Evolutionary conservation across 768 basidiomycete genomes (phyloP), one percentile per base, ranked within the genome.

Genomic region (Trametes meyenii): DNA sequence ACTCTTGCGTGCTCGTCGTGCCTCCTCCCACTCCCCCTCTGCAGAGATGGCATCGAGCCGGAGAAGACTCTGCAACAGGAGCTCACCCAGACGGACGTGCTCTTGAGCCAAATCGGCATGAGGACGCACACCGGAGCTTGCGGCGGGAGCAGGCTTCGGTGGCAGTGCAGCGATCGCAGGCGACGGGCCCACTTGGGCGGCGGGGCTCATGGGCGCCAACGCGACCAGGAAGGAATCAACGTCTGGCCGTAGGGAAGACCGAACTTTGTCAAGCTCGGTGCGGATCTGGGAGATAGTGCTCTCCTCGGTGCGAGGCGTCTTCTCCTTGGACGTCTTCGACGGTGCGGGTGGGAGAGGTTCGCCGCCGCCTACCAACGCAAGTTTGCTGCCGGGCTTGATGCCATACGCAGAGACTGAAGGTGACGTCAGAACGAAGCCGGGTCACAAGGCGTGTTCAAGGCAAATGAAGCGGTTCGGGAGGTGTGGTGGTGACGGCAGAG

Each of bases 51-150:
- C 90, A 68, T 98, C 96, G 36, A 98, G 78, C 51, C 91, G 85
- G 19, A 98, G 81, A 26, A 98, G 79, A n/a, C 86, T 82, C 71
- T 97, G 95, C 24, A 97, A 80, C 24, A 98, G 81, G 58, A 92
- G 75, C 75, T 98, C 96, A 24, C 83, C 86, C 53, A 98, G 76
- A 17, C 91, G 75, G 13, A 76, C 74, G 64, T 86, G 84, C 56
- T 83, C 80, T 58, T 74, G 75, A 58, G 74, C 76, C 10, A 75
- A 61, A 11, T 72, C 68, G 14, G 61, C 52, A 12, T 70, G 70
- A 29, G 51, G n/a, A 1, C 45, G 39, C 13, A 49, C 23, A n/a
- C 23, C 49, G 24, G 72, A 71, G 50, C 49, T 55, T 44, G 63
- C 54, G n/a, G 65, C 61, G 13, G 71, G 55, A 5, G 67, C 67